A percentile compares a stretch with the other conserved stretches of the same genome.
These are phyloP conservation scores for Solanum raphanifolium DNA, from an alignment of 257 asterid species.

Conservation along the genomic window DNA sequence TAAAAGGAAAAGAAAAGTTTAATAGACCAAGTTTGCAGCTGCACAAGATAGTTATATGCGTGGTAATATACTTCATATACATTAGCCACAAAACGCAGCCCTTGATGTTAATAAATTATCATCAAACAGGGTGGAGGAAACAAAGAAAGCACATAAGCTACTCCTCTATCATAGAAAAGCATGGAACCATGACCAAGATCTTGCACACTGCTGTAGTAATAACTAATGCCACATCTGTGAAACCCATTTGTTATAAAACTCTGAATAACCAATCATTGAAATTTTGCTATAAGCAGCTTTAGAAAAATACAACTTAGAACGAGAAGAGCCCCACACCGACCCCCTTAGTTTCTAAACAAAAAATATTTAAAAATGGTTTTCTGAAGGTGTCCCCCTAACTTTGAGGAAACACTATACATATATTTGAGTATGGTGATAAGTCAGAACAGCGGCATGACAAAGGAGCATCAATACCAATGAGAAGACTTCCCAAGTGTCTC, in stretches of 20 bases:
- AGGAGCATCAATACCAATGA: neutral
- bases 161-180: neutral
- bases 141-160: neutral
- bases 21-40: neutral
- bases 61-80: neutral
- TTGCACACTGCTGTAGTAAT: neutral
- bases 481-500: neutral
- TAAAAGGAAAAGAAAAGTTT: constrained; percentile 8
- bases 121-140: neutral
- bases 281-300: too few relatives aligned
- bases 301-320: too few relatives aligned
- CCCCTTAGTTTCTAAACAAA: neutral
- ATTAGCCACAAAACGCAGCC: neutral
- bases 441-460: neutral
- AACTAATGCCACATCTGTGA: too few relatives aligned
- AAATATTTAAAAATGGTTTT: neutral
- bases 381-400: neutral
- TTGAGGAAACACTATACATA: neutral
- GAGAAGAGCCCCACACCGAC: neutral
- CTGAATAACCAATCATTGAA: too few relatives aligned
- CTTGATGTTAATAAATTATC: neutral
- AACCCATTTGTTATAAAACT: too few relatives aligned
- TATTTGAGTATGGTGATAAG: neutral
- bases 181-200: neutral
- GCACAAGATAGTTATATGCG: neutral